Conservation (phyloP, 306 rosid species). For the Fragaria nilgerrensis region DNA sequence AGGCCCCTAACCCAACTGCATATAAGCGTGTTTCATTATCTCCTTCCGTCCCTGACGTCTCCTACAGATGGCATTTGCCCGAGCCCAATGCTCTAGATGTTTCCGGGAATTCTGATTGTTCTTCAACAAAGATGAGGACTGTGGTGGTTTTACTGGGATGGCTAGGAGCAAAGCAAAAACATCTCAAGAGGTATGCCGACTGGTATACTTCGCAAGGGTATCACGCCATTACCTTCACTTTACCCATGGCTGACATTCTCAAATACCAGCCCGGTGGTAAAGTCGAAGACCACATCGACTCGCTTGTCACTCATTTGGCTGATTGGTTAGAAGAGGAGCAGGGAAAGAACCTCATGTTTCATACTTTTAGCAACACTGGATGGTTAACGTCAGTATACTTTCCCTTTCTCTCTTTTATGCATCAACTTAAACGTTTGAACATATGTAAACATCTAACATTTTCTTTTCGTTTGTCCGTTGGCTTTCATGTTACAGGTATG, state of each 20-base stretch:
- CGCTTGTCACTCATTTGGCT: constrained; percentile 79
- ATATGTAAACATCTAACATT: background rate
- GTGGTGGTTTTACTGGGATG: constrained; percentile 95
- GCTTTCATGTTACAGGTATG: constrained; percentile 56
- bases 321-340: constrained; percentile 92
- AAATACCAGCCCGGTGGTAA: constrained; percentile 77
- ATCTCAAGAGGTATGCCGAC: constrained; percentile 81
- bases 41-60: constrained; percentile 47
- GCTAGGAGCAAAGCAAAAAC: constrained; percentile 97
- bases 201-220: constrained; percentile 91
- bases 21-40: constrained; percentile 20
- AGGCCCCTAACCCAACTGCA: constrained; percentile 35
- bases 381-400: constrained; percentile 77
- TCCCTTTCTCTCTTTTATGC: background rate
- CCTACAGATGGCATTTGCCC: constrained; percentile 95
- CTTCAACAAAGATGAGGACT: constrained; percentile 59
- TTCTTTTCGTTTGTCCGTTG: constrained; percentile 19
- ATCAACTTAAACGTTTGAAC: background rate
- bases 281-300: constrained; percentile 68
- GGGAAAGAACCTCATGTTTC: constrained; percentile 81
- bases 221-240: constrained; percentile 87
- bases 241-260: constrained; percentile 83
- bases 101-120: constrained; percentile 43
- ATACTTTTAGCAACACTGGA: constrained; percentile 98
- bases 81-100: constrained; percentile 43